Conservation (phyloP, 257 asterid genomes). For the Galeopsis tetrahit region DNA sequence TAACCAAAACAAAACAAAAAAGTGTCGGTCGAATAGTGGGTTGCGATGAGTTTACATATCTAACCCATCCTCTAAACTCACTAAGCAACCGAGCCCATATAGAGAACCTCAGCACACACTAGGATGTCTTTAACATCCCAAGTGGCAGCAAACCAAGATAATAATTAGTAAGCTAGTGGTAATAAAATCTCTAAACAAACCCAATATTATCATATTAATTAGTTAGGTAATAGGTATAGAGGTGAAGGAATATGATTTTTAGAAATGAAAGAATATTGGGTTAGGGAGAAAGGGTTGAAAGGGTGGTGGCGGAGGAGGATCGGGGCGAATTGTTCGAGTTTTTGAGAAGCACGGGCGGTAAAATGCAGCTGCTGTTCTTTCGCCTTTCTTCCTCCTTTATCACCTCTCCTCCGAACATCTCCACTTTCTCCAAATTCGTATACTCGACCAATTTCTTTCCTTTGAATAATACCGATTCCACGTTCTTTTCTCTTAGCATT, state of each 20-base stretch:
- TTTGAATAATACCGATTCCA: constrained; percentile 64
- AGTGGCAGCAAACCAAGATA: constrained; percentile 20
- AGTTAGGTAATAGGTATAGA: background rate
- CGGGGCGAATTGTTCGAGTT: constrained; percentile 49
- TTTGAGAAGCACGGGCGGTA: constrained; percentile 57
- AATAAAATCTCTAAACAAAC: background rate
- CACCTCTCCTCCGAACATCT: constrained; percentile 54
- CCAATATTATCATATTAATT: background rate
- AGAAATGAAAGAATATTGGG: background rate
- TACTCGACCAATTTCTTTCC: constrained; percentile 63
- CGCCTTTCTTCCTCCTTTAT: constrained; percentile 72
- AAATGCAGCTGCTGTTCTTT: constrained; percentile 39
- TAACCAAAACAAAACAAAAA: background rate
- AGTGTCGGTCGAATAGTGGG: background rate
- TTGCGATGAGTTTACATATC: no score
- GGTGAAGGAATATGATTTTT: no score
- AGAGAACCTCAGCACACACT: constrained; percentile 21
- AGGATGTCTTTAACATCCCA: constrained; percentile 12
- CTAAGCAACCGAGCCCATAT: no score
- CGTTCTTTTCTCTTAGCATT: constrained; percentile 64
- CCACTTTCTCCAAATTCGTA: constrained; percentile 66
- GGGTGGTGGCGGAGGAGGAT: constrained; percentile 72
- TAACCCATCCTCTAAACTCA: no score
- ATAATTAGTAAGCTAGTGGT: background rate
- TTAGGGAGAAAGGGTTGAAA: constrained; percentile 57